Evolutionary conservation across 2,329 filamentous ascomycete species (phyloP).

Genomic region (Teratosphaeria zuluensis): DNA sequence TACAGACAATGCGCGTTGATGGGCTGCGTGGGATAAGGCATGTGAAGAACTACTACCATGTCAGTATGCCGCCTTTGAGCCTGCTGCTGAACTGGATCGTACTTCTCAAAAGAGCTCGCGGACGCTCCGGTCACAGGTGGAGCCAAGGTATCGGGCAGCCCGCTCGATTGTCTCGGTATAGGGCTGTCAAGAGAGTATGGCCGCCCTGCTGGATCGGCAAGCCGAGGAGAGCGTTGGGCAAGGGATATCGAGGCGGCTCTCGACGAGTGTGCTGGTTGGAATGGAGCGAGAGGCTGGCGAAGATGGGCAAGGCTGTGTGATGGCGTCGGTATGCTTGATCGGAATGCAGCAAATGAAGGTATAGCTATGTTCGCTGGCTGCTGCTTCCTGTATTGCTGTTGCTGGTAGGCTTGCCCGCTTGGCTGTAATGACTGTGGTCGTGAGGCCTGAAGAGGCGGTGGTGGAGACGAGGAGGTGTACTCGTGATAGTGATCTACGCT

Average conservation of each 20-base stretch:
- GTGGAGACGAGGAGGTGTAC: not conserved
- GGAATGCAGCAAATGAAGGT: conserved; percentile 35
- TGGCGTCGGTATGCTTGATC: conserved; percentile 31
- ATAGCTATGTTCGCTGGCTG: conserved; percentile 30
- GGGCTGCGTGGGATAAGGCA: conserved; percentile 1
- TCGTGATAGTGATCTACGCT: not conserved
- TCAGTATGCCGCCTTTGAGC: not conserved
- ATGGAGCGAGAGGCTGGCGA: conserved; percentile 23
- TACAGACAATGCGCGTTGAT: conserved; percentile 17
- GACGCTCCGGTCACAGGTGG: conserved; percentile 25
- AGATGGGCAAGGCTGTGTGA: conserved; percentile 16
- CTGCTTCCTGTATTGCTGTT: conserved; percentile 6
- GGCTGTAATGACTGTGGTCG: not conserved
- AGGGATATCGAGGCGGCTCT: conserved; percentile 34
- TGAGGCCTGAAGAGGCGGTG: not conserved
- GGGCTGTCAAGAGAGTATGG: conserved; percentile 26
- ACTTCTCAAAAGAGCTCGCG: not conserved
- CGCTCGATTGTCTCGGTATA: conserved; percentile 18
- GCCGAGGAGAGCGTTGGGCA: conserved; percentile 31
- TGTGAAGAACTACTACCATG: not conserved
- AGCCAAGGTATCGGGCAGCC: conserved; percentile 18
- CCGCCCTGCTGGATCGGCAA: conserved; percentile 18
- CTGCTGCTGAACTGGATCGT: not conserved
- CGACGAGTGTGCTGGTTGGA: conserved; percentile 35
- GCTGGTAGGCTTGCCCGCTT: not conserved